Percentiles rank a stretch among this genome's conserved stretches.
phyloP scores from a whole-genome alignment of 2,329 filamentous ascomycete genomes.

The Ophiosphaerella narmari region DNA sequence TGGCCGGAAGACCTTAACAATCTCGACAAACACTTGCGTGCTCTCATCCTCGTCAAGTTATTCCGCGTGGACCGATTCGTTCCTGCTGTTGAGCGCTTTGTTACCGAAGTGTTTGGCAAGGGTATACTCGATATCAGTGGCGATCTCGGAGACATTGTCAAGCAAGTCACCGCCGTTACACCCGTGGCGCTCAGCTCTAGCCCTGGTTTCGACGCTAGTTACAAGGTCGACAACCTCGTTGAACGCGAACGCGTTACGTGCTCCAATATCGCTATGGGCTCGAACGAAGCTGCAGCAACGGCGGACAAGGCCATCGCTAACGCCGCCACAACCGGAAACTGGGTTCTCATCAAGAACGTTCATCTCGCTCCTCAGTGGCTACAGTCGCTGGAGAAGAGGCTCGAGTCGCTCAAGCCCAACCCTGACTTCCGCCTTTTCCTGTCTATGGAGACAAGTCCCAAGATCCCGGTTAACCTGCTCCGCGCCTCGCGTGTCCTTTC shows the following conservation, averaged over 20 bases:
- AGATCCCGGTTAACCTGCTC: conserved; percentile 95
- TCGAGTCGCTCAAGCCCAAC: conserved; percentile 93
- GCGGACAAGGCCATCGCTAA: conserved; percentile 95
- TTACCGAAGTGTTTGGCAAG: conserved; percentile 80
- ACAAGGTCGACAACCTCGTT: conserved; percentile 96
- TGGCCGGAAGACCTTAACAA: conserved; percentile 69
- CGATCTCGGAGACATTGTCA: conserved; percentile 83
- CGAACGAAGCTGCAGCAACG: conserved; percentile 87
- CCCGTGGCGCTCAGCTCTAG: conserved; percentile 93
- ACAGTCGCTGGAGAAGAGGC: conserved; percentile 94
- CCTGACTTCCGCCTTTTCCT: conserved; percentile 92
- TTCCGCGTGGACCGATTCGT: conserved; percentile 96
- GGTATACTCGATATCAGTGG: conserved; percentile 82
- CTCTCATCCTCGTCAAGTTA: conserved; percentile 89
- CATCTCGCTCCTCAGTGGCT: conserved; percentile 95
- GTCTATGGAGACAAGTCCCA: conserved; percentile 95
- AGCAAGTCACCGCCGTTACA: conserved; percentile 79
- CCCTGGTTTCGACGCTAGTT: conserved; percentile 96
- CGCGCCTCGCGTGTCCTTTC: conserved; percentile 92
- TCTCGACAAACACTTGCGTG: conserved; percentile 77
- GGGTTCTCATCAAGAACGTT: conserved; percentile 99
- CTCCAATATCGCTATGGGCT: conserved; percentile 98
- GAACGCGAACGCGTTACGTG: conserved; percentile 81
- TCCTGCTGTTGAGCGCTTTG: conserved; percentile 89
- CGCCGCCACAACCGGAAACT: conserved; percentile 87